Percentiles rank a stretch among this genome's conserved stretches.
phyloP scores from a whole-genome alignment of 2,329 filamentous ascomycete genomes.

The Blumeriella jaapii region DNA sequence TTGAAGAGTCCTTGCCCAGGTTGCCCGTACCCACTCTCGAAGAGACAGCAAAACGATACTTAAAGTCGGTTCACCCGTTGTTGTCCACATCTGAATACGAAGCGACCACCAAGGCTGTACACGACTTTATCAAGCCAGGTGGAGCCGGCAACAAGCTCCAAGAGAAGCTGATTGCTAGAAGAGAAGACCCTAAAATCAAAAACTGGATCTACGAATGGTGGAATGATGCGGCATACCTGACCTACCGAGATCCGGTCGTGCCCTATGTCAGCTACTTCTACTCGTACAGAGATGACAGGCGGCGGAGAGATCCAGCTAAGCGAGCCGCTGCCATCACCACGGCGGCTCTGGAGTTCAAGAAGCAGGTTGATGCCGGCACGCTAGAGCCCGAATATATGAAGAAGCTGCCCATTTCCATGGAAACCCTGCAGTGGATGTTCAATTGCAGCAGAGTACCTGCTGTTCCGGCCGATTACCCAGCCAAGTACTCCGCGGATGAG shows the following conservation, averaged over 20 bases:
- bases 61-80: slow-evolving; percentile 68
- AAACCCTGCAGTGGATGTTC: slow-evolving; percentile 98
- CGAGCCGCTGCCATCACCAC: slow-evolving; percentile 84
- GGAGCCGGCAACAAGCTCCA: slow-evolving; percentile 75
- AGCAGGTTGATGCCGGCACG: slow-evolving; percentile 68
- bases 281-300: slow-evolving; percentile 88
- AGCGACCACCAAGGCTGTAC: slow-evolving; percentile 68
- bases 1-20: slow-evolving; percentile 72
- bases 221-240: slow-evolving; percentile 89
- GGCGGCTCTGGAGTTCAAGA: slow-evolving; percentile 85
- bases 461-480: slow-evolving; percentile 67
- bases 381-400: slow-evolving; percentile 99
- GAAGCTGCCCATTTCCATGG: slow-evolving; percentile 94
- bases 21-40: slow-evolving; percentile 73
- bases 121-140: slow-evolving; percentile 81
- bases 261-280: slow-evolving; percentile 99
- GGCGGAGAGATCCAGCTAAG: slow-evolving; percentile 78
- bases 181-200: slow-evolving; percentile 67
- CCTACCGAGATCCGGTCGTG: slow-evolving; percentile 88
- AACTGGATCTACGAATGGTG: slow-evolving; percentile 99
- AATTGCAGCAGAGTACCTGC: slow-evolving; percentile 80
- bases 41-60: slow-evolving; percentile 69
- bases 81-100: slow-evolving; percentile 58
- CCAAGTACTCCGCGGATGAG: slow-evolving; percentile 64
- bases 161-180: slow-evolving; percentile 69